phyloP scores from a whole-genome alignment of 257 asterid species.

The Coffea canephora region DNA sequence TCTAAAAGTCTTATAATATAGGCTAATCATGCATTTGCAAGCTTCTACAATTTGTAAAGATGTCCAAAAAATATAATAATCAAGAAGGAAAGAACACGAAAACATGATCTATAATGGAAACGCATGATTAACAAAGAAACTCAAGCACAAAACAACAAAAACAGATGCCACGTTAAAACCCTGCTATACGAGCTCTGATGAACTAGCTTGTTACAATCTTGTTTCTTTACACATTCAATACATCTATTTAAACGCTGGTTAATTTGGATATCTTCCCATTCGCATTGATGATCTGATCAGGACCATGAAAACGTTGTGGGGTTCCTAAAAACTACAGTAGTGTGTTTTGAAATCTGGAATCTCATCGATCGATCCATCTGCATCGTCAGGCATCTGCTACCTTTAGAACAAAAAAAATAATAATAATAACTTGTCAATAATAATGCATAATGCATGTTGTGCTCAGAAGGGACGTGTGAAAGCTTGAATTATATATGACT shows the following conservation, averaged over 20 bases:
- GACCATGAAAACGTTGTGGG: conserved; percentile 3
- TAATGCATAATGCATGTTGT: background rate
- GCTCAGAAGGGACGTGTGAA: conserved; percentile 12
- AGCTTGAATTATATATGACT: background rate
- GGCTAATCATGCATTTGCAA: background rate
- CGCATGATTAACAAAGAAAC: background rate
- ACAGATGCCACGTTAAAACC: background rate
- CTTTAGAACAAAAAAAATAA: background rate
- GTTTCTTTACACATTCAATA: background rate
- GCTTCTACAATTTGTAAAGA: background rate
- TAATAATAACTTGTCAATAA: background rate
- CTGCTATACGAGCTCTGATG: background rate
- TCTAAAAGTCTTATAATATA: background rate
- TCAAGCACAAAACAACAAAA: background rate
- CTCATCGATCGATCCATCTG: background rate
- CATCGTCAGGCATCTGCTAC: conserved; percentile 3
- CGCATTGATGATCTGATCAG: background rate
- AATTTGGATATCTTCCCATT: background rate
- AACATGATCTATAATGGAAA: background rate
- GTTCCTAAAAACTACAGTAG: background rate
- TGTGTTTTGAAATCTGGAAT: background rate
- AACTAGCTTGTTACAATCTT: background rate
- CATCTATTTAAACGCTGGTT: background rate
- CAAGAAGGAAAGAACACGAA: background rate
- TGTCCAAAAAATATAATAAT: too few relatives aligned